Conservation (phyloP, 495 filamentous ascomycete species). For the Podospora pseudocomata region DNA sequence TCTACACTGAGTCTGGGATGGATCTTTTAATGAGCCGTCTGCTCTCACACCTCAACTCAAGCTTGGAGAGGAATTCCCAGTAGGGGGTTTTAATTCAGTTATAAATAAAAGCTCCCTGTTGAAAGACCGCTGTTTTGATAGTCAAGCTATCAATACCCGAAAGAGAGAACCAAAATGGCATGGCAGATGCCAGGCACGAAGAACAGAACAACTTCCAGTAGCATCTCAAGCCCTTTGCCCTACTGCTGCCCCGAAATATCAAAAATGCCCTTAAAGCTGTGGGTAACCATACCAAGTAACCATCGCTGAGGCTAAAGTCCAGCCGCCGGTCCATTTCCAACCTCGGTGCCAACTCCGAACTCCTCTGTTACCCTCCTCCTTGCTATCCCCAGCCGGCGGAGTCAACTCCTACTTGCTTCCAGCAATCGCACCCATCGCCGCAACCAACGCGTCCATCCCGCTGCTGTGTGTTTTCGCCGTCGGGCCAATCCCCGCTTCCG, state of each 20-base stretch:
- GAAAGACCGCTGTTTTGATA: not conserved
- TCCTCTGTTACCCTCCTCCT: not conserved
- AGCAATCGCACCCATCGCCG: constrained; percentile 47
- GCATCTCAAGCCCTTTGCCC: not conserved
- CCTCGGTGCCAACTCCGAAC: not conserved
- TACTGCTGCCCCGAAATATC: no score
- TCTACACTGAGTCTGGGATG: no score
- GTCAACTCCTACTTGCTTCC: not conserved
- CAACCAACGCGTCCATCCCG: constrained; percentile 67
- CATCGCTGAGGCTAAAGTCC: not conserved
- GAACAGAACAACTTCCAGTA: not conserved
- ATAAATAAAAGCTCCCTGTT: no score
- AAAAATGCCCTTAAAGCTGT: no score
- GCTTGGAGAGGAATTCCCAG: no score
- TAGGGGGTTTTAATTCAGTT: no score
- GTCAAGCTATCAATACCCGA: not conserved
- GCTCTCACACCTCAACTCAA: no score
- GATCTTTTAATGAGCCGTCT: no score
- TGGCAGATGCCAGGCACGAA: not conserved
- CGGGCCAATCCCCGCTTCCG: constrained; percentile 43
- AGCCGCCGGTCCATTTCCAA: not conserved
- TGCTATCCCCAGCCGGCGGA: not conserved
- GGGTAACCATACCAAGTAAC: not conserved
- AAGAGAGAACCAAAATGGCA: not conserved
- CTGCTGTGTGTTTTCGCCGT: constrained; percentile 57